Base-by-base conservation (phyloP, 257 asterid genomes). In the Solanum bulbocastanum region DNA sequence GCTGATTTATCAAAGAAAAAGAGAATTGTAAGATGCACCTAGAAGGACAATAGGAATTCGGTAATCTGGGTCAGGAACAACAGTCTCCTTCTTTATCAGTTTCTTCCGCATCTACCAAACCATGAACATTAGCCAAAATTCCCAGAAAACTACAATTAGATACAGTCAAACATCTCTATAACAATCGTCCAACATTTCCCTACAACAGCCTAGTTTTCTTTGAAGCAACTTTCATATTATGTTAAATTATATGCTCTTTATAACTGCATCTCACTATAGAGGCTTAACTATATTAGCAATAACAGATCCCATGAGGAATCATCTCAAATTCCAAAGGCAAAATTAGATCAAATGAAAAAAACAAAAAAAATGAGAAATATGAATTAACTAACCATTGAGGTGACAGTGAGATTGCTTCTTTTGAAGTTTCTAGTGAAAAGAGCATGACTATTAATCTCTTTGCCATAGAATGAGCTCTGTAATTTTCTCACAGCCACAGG, bases 1-100 rank as follows among this genome's bases (percentile, higher is more conserved):
- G 25, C 0, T 33, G 79, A 72, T 11, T 33, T 8, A 33, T 33
- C 79, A 16, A 35, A 9, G 44, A 72, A 9, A 18, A 8, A 72
- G 15, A 35, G 81, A 72, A 4, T 68, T 33, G 15, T 8, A 73
- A 12, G 36, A 84, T 79, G 65, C 25, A 94, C 98, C 98, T 27
- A 96, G 94, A 89, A 97, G 95, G 81, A 94, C 98, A 73, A 93
- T 68, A 5, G 99, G 98, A 87, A 97, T 93, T 52, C 98, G 94
- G 87, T 93, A 97, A 89, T 97, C 98, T 4, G 99, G 98, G 52
- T 95, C 98, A 10, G 99, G 98, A 87, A 97, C 90, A 83, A 95
- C 86, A 12, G 93, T 95, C 87, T 81, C 85, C 68, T 89, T 90
- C 92, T 89, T 91, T 91, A 85, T 82, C 40, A 83, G 90, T 87